A percentile compares a stretch with the other conserved stretches of the same genome.
phyloP scores from a whole-genome alignment of 768 basidiomycete species.

The Amanita thiersii region DNA sequence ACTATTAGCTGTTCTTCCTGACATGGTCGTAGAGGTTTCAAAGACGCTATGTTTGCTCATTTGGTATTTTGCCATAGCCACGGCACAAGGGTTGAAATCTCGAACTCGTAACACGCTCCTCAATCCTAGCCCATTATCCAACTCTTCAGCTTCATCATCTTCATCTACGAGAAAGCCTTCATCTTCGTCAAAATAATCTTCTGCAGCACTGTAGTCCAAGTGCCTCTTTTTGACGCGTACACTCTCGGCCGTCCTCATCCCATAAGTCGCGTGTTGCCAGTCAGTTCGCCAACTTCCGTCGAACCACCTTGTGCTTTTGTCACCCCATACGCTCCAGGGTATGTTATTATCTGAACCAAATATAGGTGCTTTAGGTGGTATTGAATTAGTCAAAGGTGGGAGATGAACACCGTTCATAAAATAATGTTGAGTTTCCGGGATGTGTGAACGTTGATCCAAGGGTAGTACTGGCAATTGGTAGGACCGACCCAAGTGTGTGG shows the following conservation, averaged over 20 bases:
- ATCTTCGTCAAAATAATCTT: constrained; percentile 8
- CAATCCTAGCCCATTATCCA: constrained; percentile 3
- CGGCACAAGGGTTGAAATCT: constrained; percentile 28
- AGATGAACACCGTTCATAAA: too few relatives aligned
- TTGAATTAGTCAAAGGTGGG: neutral
- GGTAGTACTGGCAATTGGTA: too few relatives aligned
- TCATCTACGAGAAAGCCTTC: constrained; percentile 9
- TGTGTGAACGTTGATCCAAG: too few relatives aligned
- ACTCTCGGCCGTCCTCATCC: constrained; percentile 41
- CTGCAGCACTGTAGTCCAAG: too few relatives aligned
- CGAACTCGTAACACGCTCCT: constrained; percentile 23
- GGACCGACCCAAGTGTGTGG: too few relatives aligned
- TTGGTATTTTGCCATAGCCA: constrained; percentile 10
- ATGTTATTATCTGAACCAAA: constrained; percentile 11
- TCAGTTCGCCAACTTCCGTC: constrained; percentile 39
- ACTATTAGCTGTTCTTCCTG: too few relatives aligned
- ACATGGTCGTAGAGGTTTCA: neutral
- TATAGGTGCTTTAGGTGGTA: neutral
- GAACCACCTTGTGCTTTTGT: constrained; percentile 45
- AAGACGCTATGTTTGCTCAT: neutral
- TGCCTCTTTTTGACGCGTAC: constrained; percentile 16
- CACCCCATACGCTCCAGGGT: constrained; percentile 46
- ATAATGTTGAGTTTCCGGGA: too few relatives aligned
- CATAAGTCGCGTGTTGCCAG: constrained; percentile 49
- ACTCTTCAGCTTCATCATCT: constrained; percentile 3